A percentile compares a stretch with the other conserved stretches of the same genome.
Conservation (phyloP, 2,329 filamentous ascomycete genomes). For the Chaetomiaceae sp. region DNA sequence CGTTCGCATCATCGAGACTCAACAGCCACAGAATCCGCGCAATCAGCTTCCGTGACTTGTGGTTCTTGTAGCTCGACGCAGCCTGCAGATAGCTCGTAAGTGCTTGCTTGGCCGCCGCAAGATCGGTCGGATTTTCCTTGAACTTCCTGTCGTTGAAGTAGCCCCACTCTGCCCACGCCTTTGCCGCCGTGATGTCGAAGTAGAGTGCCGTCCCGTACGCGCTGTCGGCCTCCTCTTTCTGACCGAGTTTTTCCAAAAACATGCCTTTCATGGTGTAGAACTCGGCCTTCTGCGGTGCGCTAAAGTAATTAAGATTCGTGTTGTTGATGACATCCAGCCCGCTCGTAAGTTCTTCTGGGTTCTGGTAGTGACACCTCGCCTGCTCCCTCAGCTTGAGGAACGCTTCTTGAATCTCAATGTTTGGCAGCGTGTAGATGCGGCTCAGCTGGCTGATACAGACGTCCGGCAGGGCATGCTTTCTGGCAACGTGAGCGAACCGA, state of each 20-base stretch:
- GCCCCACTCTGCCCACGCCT: slow-evolving; percentile 99
- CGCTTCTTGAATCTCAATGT: slow-evolving; percentile 98
- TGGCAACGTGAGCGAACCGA: slow-evolving; percentile 92
- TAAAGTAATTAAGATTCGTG: slow-evolving; percentile 98
- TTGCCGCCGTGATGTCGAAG: slow-evolving; percentile 91
- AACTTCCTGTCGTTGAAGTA: slow-evolving; percentile 97
- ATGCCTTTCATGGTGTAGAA: slow-evolving; percentile 99
- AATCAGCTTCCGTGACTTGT: slow-evolving; percentile 90
- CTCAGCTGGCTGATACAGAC: slow-evolving; percentile 97
- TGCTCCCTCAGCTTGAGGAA: slow-evolving; percentile 98
- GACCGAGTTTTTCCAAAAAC: slow-evolving; percentile 91
- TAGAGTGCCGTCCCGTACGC: slow-evolving; percentile 93
- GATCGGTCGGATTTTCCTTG: slow-evolving; percentile 79
- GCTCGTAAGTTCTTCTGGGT: slow-evolving; percentile 83
- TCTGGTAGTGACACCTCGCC: slow-evolving; percentile 98
- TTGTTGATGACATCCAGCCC: slow-evolving; percentile 99
- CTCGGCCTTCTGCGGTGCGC: slow-evolving; percentile 90
- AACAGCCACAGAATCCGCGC: slow-evolving; percentile 93
- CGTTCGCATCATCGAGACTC: slow-evolving; percentile 85
- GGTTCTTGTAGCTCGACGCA: slow-evolving; percentile 92
- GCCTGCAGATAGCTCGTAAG: slow-evolving; percentile 96
- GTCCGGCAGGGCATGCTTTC: slow-evolving; percentile 93
- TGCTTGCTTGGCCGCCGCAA: slow-evolving; percentile 82
- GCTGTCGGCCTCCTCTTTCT: slow-evolving; percentile 86
- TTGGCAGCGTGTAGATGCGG: slow-evolving; percentile 95